Base-by-base conservation (phyloP, 371 early-diverging fungal genomes). In the Phascolomyces articulosus region DNA sequence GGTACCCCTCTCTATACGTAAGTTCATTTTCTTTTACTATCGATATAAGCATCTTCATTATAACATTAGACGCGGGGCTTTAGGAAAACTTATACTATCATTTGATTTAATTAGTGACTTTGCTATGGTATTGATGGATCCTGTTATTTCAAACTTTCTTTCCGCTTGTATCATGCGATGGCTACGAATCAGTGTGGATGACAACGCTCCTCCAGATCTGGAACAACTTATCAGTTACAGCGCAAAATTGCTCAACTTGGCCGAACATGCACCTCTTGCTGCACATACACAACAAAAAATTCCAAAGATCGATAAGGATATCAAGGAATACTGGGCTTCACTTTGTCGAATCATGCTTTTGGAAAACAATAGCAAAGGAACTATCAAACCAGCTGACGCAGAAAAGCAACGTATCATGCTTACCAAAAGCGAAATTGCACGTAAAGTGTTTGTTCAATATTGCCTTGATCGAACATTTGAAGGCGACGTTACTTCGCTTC, bases 1-100 rank as follows among this genome's bases (percentile, higher is more conserved):
- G 83, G 73, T 69, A 83, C 65, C 64, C 72, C 82, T 23, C 84
- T 89, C 18, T 89, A 89, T 49, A 89, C 85, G 85, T 89, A 88
- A 66, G 69, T 44, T n/a, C 9, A 40, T n/a, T n/a, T n/a, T n/a
- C n/a, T n/a, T n/a, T n/a, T n/a, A n/a, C n/a, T n/a, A n/a, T n/a
- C n/a, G 40, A 10, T 38, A 27, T 15, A 44, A 44, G 4, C 0
- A 44, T 34, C 34, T 34, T 34, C 11, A 11, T 34, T 34, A 13
- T 18, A 44, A 13, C 8, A 4, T 13, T 44, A 44, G 8, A 44
- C 16, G 16, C 4, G 8, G 16, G 4, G 16, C 4, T 13, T 18
- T 13, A 44, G 44, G 7, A 44, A 44, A 15, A 44, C 44, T n/a
- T 16, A 44, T 18, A 44, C 0, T n/a, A n/a, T 13, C n/a, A 24